These are phyloP conservation scores for Boeremia lycopersici DNA, from an alignment of 2,329 filamentous ascomycete genomes.

Conservation along the genomic window DNA sequence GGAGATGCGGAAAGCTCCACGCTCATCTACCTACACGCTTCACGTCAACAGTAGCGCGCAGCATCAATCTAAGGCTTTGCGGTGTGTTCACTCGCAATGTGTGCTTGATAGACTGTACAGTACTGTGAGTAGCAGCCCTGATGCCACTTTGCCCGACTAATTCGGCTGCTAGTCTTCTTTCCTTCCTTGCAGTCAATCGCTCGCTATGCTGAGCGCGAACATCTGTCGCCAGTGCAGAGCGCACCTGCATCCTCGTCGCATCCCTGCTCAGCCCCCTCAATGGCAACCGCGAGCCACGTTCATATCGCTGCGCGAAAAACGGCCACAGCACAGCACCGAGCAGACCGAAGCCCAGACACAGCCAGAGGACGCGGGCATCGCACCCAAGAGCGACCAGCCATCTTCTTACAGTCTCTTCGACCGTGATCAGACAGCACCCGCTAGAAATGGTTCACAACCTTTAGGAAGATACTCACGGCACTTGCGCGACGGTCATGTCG, in stretches of 20 bases:
- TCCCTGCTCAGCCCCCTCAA: constrained; percentile 24
- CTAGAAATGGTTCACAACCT: background rate
- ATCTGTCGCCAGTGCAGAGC: constrained; percentile 43
- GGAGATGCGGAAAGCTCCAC: constrained; percentile 3
- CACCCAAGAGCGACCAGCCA: background rate
- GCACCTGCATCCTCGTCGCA: constrained; percentile 23
- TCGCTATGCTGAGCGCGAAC: constrained; percentile 41
- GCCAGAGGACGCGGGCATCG: background rate
- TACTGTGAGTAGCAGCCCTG: background rate
- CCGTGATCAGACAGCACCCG: background rate
- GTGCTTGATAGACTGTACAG: background rate
- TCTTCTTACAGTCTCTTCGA: constrained; percentile 9
- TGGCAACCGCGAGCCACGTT: constrained; percentile 43
- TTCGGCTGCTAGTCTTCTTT: constrained; percentile 5
- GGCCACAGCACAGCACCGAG: constrained; percentile 15
- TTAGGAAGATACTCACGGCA: constrained; percentile 28
- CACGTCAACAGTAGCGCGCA: background rate
- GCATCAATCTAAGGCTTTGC: background rate
- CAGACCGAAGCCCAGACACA: constrained; percentile 16
- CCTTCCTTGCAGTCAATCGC: constrained; percentile 1
- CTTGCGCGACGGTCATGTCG: background rate
- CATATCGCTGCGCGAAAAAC: constrained; percentile 31
- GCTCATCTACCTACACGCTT: background rate
- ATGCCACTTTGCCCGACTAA: background rate
- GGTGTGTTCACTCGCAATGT: background rate